Evolutionary conservation across 495 filamentous ascomycete genomes (phyloP), one percentile per base, ranked within the genome.

Genomic region (Tuber melanosporum): DNA sequence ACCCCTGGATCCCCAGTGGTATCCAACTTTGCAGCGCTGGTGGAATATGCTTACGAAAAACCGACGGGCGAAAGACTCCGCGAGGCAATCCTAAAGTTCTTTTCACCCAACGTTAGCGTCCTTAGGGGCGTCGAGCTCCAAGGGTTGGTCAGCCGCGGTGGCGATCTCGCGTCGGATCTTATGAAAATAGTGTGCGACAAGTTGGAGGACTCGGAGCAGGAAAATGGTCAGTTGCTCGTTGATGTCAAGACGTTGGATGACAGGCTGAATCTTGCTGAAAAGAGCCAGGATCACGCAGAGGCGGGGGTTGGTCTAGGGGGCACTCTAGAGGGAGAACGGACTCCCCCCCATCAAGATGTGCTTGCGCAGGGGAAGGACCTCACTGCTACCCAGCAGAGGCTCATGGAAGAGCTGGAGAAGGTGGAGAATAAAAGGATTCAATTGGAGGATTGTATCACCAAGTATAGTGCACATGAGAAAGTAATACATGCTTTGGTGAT

Each of bases 81-180:
- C 1, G 47, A 74, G 2, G 70, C 77, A 26, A 42, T 79, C 69
- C 74, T 76, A 10, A 76, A 79, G 44, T 79, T 79, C 14, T 66
- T 73, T 44, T 76, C 77, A 41, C 39, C 74, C 32, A 79, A 79
- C 22, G 57, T 79, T 26, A 71, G 62, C 4, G 22, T 26, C 71
- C 49, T 79, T 36, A 71, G 72, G 22, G 74, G 42, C 10, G 52
- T 66, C 17, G 71, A 78, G 22, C 71, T 78, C 44, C 77, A 79
- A 39, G n/a, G 12, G 20, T 49, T 78, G 44, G 74, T 78, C 19
- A 70, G 47, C 22, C 39, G 66, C 36, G 73, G 76, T 2, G 76
- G 76, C 2, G 57, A 70, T 39, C 77, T 79, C 49, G 77, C 76
- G 17, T 71, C 41, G 4, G 77, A 79, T 36, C 57, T 79, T 66